A percentile compares a stretch with the other conserved stretches of the same genome.
Evolutionary conservation across 192 early-diverging fungal species (phyloP).

Genomic region (Backusella sp.): DNA sequence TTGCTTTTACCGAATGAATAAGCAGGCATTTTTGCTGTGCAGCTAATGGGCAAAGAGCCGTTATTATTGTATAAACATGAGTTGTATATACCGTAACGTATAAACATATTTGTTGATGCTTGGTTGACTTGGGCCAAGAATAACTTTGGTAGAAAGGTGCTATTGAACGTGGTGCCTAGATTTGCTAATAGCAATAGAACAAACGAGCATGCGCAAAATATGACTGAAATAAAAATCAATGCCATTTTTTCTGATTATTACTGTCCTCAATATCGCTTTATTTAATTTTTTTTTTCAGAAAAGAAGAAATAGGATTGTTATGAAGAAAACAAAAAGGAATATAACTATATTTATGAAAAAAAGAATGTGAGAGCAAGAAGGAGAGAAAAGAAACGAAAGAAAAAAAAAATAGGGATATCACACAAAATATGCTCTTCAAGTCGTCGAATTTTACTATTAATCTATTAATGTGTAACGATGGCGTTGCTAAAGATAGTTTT

Average conservation of each 20-base stretch:
- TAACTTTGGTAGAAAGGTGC: constrained; percentile 23
- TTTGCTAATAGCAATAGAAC: constrained; percentile 20
- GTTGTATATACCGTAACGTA: constrained; percentile 30
- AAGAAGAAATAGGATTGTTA: not conserved
- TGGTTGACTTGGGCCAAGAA: constrained; percentile 8
- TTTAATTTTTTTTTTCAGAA: not conserved
- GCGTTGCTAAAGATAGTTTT: not conserved
- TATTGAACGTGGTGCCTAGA: constrained; percentile 28
- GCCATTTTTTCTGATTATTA: not conserved
- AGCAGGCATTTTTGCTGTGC: not conserved
- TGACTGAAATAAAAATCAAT: not conserved
- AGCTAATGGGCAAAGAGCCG: not conserved
- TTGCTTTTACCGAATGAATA: constrained; percentile 3
- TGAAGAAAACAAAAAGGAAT: too few relatives aligned
- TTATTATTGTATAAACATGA: constrained; percentile 17
- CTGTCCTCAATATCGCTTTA: not conserved
- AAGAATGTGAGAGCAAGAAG: not conserved
- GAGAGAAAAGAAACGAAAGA: not conserved
- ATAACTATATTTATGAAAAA: not conserved
- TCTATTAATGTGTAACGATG: not conserved
- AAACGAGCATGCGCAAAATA: constrained; percentile 12
- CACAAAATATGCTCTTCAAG: not conserved
- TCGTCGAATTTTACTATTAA: not conserved
- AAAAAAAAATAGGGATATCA: constrained; percentile 4
- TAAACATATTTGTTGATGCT: constrained; percentile 8